Base-by-base conservation (phyloP, 2,329 filamentous ascomycete species). In the Chaetomium strumarium region DNA sequence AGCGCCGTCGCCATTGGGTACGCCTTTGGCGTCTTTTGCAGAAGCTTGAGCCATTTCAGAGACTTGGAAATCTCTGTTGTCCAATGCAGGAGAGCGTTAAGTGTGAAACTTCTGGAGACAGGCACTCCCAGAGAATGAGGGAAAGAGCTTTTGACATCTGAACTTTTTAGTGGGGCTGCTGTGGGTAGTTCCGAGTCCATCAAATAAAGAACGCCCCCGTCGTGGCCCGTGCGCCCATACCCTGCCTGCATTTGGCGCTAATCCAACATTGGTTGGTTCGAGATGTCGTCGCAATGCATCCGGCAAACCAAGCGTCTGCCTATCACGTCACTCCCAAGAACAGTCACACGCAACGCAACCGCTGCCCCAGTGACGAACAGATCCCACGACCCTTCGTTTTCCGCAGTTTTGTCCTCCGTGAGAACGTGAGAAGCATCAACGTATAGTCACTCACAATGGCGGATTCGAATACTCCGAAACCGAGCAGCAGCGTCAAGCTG, bases 401-500 rank as follows among this genome's bases (percentile, higher is more conserved):
- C 16, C 41, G 30, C 19, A 43, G 3, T 2, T 31, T 19, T 17
- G 3, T 34, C 16, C 34, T 19, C 46, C 45, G 24, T 14, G 34
- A 42, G 38, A 33, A 24, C 43, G 14, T 30, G n/a, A n/a, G n/a
- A n/a, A n/a, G n/a, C n/a, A n/a, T 34, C 14, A 17, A 14, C 24
- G 24, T 34, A n/a, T 14, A n/a, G 5, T 31, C 46, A 46, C 24
- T 17, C 43, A 62, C 61, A 51, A 92, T 91, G 88, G 83, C 86
- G 67, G 87, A 91, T 69, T 76, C 83, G 68, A 82, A 81, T 68
- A 78, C 84, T 64, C 87, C 90, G 56, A 99, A 97, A 77, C 93
- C 93, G 58, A 97, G 91, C 79, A 97, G 91, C 84, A 99, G 93
- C 76, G 93, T 99, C 71, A 99, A 99, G 85, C 86, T 99, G 63